Evolutionary conservation across 495 filamentous ascomycete species (phyloP).

Genomic region (Penicillium soppii): DNA sequence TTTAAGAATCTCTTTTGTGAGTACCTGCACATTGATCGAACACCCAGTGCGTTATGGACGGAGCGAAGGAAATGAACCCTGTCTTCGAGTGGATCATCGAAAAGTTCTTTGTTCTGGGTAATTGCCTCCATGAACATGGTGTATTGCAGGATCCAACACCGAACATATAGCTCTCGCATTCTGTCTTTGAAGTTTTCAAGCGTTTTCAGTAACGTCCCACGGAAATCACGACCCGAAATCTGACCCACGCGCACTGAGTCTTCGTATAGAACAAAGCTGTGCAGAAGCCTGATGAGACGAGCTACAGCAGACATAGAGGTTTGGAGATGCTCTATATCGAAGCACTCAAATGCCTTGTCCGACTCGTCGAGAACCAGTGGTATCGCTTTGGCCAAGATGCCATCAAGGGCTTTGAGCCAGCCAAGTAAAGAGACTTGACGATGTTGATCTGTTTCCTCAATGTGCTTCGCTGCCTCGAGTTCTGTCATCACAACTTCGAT

Average conservation of each 20-base stretch:
- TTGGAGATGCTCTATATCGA: conserved; percentile 73
- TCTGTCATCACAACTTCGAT: conserved; percentile 79
- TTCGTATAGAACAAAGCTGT: conserved; percentile 76
- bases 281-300: conserved; percentile 66
- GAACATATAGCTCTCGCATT: conserved; percentile 85
- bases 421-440: conserved; percentile 67
- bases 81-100: conserved; percentile 64
- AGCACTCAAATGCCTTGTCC: conserved; percentile 73
- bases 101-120: conserved; percentile 59
- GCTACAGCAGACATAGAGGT: conserved; percentile 67
- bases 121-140: conserved; percentile 74
- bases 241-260: conserved; percentile 77
- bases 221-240: conserved; percentile 41
- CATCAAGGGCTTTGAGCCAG: conserved; percentile 75
- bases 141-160: conserved; percentile 79
- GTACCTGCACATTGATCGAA: conserved; percentile 82
- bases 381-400: conserved; percentile 66
- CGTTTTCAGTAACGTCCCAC: conserved; percentile 42
- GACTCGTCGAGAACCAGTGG: conserved; percentile 60
- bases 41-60: conserved; percentile 82
- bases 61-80: conserved; percentile 70
- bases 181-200: conserved; percentile 62
- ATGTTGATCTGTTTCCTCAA: conserved; percentile 56
- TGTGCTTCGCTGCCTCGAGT: conserved; percentile 61
- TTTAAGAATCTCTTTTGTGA: conserved; percentile 85